Evolutionary conservation across 805 yeast genomes (phyloP), one percentile per base, ranked within the genome.

Genomic region (Candida caryicola): DNA sequence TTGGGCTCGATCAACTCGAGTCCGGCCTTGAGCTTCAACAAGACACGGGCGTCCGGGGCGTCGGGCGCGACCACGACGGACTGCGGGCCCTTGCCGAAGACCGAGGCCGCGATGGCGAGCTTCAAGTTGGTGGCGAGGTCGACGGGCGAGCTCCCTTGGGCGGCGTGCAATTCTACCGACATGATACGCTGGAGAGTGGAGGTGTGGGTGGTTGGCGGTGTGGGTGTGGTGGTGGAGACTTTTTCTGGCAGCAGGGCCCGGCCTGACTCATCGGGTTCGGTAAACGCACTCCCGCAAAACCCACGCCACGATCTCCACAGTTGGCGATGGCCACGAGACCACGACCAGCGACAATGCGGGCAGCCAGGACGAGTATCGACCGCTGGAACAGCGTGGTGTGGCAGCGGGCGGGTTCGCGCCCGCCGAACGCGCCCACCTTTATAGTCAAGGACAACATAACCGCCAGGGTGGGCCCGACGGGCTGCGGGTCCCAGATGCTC

Each of bases 391-490:
- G 29, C 23, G 21, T 36, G 23, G 15, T 34, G 3, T 26, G 31
- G 34, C 17, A 17, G 17, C 3, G 21, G 6, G 14, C 9, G n/a
- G 19, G 29, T 17, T 17, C 25, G 25, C 10, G 10, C 10, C 7
- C 25, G 9, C 9, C 26, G 8, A 12, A 12, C n/a, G 33, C 23
- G 25, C 14, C 36, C 9, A 26, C 37, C 4, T 46, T 31, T 31
- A 29, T 38, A 0, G 62, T 84, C 17, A 95, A 93, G 52, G 98
- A 91, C 61, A 89, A 88, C 55, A 81, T 90, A 34, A 77, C 79
- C 29, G 54, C 96, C 0, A 61, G 55, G 5, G 73, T 71, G 9
- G 72, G 74, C 29, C 77, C 84, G 1, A 86, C 97, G 0, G 85
- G 96, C 0, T 85, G 96, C 50, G 83, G 83, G 0, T 90, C 98